Evolutionary conservation across 768 basidiomycete species (phyloP).

Genomic region (Sporobolomyces phaffii): DNA sequence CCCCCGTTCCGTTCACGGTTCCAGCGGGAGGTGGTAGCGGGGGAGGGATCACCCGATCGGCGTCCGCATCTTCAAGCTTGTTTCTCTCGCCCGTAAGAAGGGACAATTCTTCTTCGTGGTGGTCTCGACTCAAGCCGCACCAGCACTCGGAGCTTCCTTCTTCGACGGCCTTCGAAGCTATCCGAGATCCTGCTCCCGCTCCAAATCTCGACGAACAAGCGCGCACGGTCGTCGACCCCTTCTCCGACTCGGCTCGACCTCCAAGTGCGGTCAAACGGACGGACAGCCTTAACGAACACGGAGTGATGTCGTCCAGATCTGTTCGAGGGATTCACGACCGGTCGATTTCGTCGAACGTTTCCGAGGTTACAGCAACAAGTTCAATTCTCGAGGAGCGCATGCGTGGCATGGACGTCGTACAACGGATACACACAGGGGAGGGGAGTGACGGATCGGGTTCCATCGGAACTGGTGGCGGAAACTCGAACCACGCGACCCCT

Average conservation of each 20-base stretch:
- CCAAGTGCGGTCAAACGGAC: too few relatives aligned
- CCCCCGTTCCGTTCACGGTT: not conserved
- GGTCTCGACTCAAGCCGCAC: constrained; percentile 22
- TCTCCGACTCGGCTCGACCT: constrained; percentile 3
- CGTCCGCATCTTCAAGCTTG: not conserved
- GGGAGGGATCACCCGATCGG: not conserved
- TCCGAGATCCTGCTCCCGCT: constrained; percentile 28
- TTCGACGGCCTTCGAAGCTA: constrained; percentile 16
- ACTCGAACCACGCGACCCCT: constrained; percentile 7
- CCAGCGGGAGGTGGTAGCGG: not conserved
- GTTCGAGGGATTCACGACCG: constrained; percentile 11
- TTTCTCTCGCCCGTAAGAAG: constrained; percentile 1
- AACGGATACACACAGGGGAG: constrained; percentile 23
- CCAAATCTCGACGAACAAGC: constrained; percentile 2
- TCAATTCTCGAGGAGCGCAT: constrained; percentile 35
- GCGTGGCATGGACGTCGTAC: constrained; percentile 34
- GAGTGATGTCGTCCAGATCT: not conserved
- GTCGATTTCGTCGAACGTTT: constrained; percentile 17
- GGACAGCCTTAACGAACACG: constrained; percentile 9
- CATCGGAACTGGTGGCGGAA: not conserved
- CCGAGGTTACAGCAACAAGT: constrained; percentile 22
- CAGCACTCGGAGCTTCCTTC: constrained; percentile 7
- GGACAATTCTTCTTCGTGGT: constrained; percentile 27
- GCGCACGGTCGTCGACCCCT: constrained; percentile 7
- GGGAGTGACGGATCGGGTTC: not conserved